A percentile compares a stretch with the other conserved stretches of the same genome.
Evolutionary conservation across 139 green algal species (phyloP).

Genomic region (Raphidocelis subcapitata): DNA sequence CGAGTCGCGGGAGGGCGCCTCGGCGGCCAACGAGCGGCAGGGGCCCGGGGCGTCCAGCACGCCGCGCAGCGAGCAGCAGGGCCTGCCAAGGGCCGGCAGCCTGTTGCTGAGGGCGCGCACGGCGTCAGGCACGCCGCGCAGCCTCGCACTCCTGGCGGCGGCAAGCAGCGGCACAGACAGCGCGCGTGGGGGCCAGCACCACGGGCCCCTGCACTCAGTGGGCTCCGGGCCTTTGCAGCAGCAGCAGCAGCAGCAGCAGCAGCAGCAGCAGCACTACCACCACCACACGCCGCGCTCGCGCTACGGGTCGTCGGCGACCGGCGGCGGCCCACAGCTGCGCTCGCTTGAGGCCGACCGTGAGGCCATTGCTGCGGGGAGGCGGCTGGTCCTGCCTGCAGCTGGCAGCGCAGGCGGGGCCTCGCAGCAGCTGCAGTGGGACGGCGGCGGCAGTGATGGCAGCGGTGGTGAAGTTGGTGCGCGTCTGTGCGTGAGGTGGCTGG

Average conservation of each 20-base stretch:
- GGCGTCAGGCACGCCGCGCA: no score
- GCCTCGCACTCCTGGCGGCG: no score
- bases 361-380: neutral
- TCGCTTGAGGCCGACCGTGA: neutral
- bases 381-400: constrained; percentile 2
- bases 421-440: neutral
- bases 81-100: neutral
- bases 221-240: neutral
- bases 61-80: neutral
- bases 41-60: neutral
- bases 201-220: no score
- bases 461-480: no score
- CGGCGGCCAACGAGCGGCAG: neutral
- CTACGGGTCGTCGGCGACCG: neutral
- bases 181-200: no score
- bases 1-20: constrained; percentile 1
- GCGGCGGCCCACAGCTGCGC: neutral
- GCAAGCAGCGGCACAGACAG: no score
- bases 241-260: constrained; percentile 20
- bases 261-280: neutral
- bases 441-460: no score
- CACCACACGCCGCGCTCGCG: neutral
- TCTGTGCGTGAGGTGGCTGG: constrained; percentile 24
- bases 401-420: neutral
- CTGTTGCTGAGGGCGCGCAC: no score